Percentiles rank a stretch among this genome's conserved stretches.
These are phyloP conservation scores for Babesia divergens DNA, from an alignment of 169 alveolate species.

Conservation along the genomic window DNA sequence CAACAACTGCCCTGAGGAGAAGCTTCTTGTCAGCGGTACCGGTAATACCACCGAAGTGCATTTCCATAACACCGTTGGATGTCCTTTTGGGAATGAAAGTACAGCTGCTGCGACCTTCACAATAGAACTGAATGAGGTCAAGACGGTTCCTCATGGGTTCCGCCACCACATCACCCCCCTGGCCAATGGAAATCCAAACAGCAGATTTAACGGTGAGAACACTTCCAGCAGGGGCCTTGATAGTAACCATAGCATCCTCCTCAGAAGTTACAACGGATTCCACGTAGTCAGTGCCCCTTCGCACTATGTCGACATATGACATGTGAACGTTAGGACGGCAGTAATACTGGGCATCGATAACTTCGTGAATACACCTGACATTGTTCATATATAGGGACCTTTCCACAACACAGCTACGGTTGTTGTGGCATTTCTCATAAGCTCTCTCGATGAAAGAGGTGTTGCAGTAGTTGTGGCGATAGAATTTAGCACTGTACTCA, in stretches of 20 bases:
- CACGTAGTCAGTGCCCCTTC: neutral
- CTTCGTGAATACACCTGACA: constrained; percentile 11
- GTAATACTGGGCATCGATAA: constrained; percentile 20
- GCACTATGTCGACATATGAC: neutral
- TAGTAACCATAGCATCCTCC: constrained; percentile 46
- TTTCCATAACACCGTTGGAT: constrained; percentile 43
- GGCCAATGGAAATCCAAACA: too few relatives aligned
- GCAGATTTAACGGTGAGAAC: constrained; percentile 47
- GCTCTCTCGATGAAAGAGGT: constrained; percentile 20
- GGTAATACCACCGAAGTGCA: constrained; percentile 60
- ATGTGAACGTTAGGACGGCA: constrained; percentile 14
- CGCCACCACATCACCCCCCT: constrained; percentile 24
- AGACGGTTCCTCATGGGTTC: constrained; percentile 53
- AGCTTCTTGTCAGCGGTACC: constrained; percentile 14
- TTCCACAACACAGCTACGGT: constrained; percentile 21
- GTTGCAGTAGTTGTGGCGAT: constrained; percentile 24
- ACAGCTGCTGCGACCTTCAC: constrained; percentile 59
- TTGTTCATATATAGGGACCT: constrained; percentile 1
- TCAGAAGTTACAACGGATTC: constrained; percentile 41
- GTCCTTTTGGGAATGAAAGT: constrained; percentile 51
- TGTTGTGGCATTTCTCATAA: constrained; percentile 4
- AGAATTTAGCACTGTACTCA: neutral
- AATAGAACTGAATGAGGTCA: constrained; percentile 45
- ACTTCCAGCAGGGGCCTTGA: constrained; percentile 35
- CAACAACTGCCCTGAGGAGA: constrained; percentile 27